Evolutionary conservation across 2,329 filamentous ascomycete genomes (phyloP).

Genomic region (Claviceps pazoutovae): DNA sequence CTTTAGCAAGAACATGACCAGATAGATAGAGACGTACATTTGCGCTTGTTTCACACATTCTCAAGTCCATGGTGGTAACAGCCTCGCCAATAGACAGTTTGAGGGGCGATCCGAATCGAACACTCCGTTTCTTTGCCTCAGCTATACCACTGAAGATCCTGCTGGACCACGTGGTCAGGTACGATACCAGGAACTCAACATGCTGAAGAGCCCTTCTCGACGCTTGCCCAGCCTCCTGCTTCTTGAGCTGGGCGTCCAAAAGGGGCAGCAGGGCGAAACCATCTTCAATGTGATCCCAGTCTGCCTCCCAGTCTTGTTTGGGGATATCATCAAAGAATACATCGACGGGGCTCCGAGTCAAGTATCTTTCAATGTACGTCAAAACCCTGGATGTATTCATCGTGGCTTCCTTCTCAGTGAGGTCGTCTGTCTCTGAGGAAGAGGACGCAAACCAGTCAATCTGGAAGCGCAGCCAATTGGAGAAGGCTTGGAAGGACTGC

Average conservation of each 20-base stretch:
- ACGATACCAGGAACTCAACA: constrained; percentile 48
- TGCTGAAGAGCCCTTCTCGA: constrained; percentile 41
- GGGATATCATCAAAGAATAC: constrained; percentile 41
- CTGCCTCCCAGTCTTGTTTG: constrained; percentile 35
- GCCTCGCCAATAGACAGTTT: constrained; percentile 29
- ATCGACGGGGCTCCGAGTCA: constrained; percentile 51
- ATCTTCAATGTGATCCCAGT: constrained; percentile 29
- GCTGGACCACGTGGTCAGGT: constrained; percentile 43
- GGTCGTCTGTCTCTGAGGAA: constrained; percentile 52
- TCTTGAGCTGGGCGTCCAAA: constrained; percentile 34
- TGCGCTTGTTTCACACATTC: constrained; percentile 30
- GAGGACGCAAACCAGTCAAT: constrained; percentile 61
- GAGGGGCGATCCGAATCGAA: constrained; percentile 47
- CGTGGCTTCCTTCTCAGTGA: constrained; percentile 61
- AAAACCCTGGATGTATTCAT: constrained; percentile 62
- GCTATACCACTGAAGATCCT: constrained; percentile 54
- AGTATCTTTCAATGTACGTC: constrained; percentile 60
- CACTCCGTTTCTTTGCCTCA: constrained; percentile 52
- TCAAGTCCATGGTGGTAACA: constrained; percentile 41
- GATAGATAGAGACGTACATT: constrained; percentile 16
- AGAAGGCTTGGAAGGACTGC: constrained; percentile 64
- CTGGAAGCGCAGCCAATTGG: constrained; percentile 68
- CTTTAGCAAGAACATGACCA: neutral
- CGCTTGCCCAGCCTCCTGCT: constrained; percentile 29
- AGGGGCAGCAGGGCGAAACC: constrained; percentile 32